Evolutionary conservation across 192 early-diverging fungal species (phyloP), one percentile per base, ranked within the genome.

Genomic region (Bifiguratus adelaidae): DNA sequence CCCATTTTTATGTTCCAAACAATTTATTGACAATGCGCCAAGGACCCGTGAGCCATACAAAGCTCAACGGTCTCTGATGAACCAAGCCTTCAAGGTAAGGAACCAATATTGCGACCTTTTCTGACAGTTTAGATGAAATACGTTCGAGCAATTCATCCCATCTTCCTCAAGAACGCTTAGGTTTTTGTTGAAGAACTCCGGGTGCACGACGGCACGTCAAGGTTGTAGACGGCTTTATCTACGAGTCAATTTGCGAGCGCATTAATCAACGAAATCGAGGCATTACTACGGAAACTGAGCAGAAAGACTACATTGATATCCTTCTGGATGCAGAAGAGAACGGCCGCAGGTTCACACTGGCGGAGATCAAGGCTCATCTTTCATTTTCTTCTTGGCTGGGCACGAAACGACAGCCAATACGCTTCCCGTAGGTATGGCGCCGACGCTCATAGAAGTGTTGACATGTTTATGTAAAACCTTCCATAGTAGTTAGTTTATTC

Each of bases 381-480:
- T 49, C 32, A 56, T 71, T 35, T 77, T 77, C 51, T 77, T 74
- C 22, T 52, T 71, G 23, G 75, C 70, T 12, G 75, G 73, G 33
- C 67, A 75, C 29, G 74, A 79, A 44, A 79, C 72, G 19, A 79
- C 72, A 3, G 70, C 77, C 20, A 70, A 65, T 42, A 58, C 74
- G 33, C 63, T 82, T 37, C 52, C 72, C 4, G 32, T 34, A 13
- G 32, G 32, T 13, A 13, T 34, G 11, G 32, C 11, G 15, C 32
- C 11, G 15, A 13, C 32, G 32, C 32, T 34, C 11, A 34, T 34
- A 11, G 32, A 11, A 34, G 11, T 15, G 32, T 34, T 34, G 11
- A 11, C 1, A 34, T 13, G 32, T 34, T 15, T 34, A 34, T 34
- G 15, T 34, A 15, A 34, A 34, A 15, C 32, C 15, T 34, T 34